Evolutionary conservation across 768 basidiomycete species (phyloP).

Genomic region (Phylloporus arenicola): DNA sequence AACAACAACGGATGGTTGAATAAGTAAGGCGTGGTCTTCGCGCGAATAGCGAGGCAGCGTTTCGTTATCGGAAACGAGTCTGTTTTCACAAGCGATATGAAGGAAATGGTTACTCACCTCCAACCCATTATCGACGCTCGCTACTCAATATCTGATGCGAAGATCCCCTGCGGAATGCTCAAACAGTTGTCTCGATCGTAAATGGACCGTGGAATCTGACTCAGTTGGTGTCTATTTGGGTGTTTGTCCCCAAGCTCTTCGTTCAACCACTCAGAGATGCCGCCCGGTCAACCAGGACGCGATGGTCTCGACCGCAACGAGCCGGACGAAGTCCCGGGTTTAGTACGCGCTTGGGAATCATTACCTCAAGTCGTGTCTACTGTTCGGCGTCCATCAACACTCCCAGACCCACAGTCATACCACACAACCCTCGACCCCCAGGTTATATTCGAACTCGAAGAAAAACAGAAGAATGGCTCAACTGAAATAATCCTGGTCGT

Average conservation of each 20-base stretch:
- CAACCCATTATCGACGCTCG: no score
- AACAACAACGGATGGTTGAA: no score
- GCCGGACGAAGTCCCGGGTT: constrained; percentile 8
- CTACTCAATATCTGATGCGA: no score
- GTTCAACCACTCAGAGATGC: constrained; percentile 6
- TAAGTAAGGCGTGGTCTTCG: no score
- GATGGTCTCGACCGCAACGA: not conserved
- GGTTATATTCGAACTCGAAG: constrained; percentile 26
- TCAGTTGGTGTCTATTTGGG: not conserved
- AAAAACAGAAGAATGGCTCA: constrained; percentile 6
- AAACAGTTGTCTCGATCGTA: no score
- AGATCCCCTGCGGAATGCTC: no score
- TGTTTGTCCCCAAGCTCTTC: not conserved
- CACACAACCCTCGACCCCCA: constrained; percentile 17
- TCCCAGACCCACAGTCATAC: constrained; percentile 13
- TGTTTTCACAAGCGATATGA: no score
- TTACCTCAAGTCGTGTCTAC: constrained; percentile 4
- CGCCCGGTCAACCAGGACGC: not conserved
- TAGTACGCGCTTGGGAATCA: constrained; percentile 19
- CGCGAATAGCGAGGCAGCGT: no score
- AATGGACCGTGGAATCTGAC: no score
- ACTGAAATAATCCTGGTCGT: constrained; percentile 19
- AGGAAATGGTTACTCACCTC: no score
- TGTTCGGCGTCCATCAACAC: constrained; percentile 25
- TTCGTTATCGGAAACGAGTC: no score